Base-by-base conservation (phyloP, 352 stramenopile species). In the Phytophthora citricola region DNA sequence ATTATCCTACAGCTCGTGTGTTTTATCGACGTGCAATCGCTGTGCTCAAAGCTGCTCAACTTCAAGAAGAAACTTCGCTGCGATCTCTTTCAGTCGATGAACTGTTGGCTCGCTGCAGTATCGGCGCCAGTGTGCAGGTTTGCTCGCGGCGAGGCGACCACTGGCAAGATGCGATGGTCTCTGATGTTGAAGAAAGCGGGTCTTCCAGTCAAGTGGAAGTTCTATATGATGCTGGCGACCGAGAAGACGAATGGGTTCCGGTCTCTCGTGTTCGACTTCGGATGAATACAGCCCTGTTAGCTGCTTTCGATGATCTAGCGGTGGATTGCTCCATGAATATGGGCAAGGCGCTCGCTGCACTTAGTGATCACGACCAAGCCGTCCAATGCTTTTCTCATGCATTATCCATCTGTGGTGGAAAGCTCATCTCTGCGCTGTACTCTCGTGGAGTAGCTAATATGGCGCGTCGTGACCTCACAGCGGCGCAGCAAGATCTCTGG, bases 261-360 rank as follows among this genome's bases (percentile, higher is more conserved):
- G 65, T 76, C 32, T 73, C 76, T 39, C 81, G 76, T 3, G 72
- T 92, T 51, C 72, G 79, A 15, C 51, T 92, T 40, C 82, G 81
- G 4, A 78, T 93, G 73, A 71, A 79, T 36, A 90, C 85, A 27
- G 60, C 51, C 12, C 47, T 83, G 26, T 63, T 92, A 17, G 57
- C 66, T 43, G 65, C 66, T 10, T 92, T 92, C 40, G 76, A 85
- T 11, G 73, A 75, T 0, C 46, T 94, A 22, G 55, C 69, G 12
- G 79, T 91, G 12, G 79, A 92, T 71, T 91, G 85, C 49, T 83
- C 68, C 2, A 92, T 95, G 87, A 95, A 95, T 57, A 90, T 92
- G 77, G 87, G 82, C 29, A 94, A 93, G 66, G 76, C 81, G 6
- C 81, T 88, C 38, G 58, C 75, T 48, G 79, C 80, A 46, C 54